Base-by-base conservation (phyloP, 176 grass and related monocot genomes). In the Oryza glumipatula region DNA sequence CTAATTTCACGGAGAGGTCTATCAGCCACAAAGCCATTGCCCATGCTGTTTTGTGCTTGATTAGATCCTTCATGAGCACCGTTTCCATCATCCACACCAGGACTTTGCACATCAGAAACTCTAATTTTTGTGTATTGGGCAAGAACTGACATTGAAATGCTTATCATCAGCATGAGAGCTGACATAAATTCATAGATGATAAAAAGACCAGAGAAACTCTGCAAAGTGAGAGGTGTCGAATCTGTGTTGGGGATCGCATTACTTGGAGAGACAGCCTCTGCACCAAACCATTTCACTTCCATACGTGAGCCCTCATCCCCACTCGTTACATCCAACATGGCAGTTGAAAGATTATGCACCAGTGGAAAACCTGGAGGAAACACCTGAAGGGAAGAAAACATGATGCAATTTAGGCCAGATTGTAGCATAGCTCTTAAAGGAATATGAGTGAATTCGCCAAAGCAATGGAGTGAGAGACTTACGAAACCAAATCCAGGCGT, bases 401-500 rank as follows among this genome's bases (percentile, higher is more conserved):
- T 39, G 14, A 46, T 64, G 28, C 33, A 66, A 66, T 23, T 67
- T 68, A 48, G 38, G 30, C 36, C 39, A 79, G 33, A 16, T 49
- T 48, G 24, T 13, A 79, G 12, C 22, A 19, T 56, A 41, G 12
- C 33, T 67, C 51, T 80, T 80, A 41, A 73, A 73, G 22, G 39
- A 78, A 65, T 60, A 58, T 46, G 30, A 66, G 8, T 22, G 21
- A 19, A 38, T 79, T 22, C 28, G 22, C 14, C 1, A 12, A 83
- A 91, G 49, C 4, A 56, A 21, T 21, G 32, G 4, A 73, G 23
- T 13, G 19, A 74, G 83, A 12, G 56, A 24, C 94, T 94, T 94
- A 97, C 91, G 7, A 94, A 97, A 70, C 91, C 91, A 83, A 94
- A 83, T 67, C 87, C 94, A 61, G 82, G 87, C 15, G 91, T 94